Percentiles rank a stretch among this genome's conserved stretches.
Conservation (phyloP, 106 monocot species). For the Phalaenopsis aphrodite region DNA sequence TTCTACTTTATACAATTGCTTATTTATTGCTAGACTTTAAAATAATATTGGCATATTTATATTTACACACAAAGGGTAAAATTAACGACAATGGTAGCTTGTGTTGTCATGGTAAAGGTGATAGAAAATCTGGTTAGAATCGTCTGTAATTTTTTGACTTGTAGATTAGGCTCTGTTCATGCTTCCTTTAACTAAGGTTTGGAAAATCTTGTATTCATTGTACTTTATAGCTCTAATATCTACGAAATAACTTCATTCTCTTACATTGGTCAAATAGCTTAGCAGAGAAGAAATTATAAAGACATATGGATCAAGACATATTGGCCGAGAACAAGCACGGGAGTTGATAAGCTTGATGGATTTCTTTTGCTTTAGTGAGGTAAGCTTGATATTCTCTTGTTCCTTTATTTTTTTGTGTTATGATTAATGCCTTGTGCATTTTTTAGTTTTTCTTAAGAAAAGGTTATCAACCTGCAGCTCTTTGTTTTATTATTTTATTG, state of each 20-base stretch:
- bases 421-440: background rate
- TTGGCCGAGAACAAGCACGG: conserved; percentile 76
- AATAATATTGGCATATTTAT: background rate
- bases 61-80: background rate
- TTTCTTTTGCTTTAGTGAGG: conserved; percentile 99
- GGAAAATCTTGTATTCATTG: background rate
- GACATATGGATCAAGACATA: conserved; percentile 91
- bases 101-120: background rate
- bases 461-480: background rate
- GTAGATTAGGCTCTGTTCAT: background rate
- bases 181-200: background rate
- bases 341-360: conserved; percentile 93
- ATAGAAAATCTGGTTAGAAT: background rate
- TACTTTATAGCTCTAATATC: background rate
- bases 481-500: background rate
- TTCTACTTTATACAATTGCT: background rate
- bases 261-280: conserved; percentile 34
- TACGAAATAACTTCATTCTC: background rate
- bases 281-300: conserved; percentile 51
- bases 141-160: background rate
- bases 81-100: background rate
- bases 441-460: background rate
- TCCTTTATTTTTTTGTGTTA: background rate
- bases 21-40: too few species aligned
- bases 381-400: conserved; percentile 19